A percentile compares a stretch with the other conserved stretches of the same genome.
Evolutionary conservation across 176 grass and related monocot genomes (phyloP).

Genomic region (Oryza officinalis): DNA sequence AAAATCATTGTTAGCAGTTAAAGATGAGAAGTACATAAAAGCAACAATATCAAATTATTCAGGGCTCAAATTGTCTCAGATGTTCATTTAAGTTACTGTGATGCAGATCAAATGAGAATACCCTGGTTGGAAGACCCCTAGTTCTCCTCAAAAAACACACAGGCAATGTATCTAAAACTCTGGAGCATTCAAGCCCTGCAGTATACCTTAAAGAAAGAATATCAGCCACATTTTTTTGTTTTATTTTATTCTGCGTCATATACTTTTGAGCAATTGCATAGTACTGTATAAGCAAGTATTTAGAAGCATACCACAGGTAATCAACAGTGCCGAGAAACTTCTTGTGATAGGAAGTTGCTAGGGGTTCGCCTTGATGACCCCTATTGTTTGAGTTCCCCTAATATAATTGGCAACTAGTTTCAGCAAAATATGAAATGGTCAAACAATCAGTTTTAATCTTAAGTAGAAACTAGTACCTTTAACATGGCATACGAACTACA

Average conservation of each 20-base stretch:
- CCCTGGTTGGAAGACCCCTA: constrained; percentile 75
- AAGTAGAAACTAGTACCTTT: constrained; percentile 55
- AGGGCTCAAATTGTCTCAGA: neutral
- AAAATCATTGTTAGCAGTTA: neutral
- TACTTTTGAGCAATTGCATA: no score
- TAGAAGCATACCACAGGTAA: constrained; percentile 76
- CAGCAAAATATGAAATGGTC: neutral
- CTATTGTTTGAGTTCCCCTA: constrained; percentile 79
- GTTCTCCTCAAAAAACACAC: constrained; percentile 54
- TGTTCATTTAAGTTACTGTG: neutral
- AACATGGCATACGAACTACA: constrained; percentile 74
- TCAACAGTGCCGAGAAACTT: constrained; percentile 92
- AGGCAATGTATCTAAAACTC: constrained; percentile 75
- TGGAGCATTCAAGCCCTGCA: constrained; percentile 67
- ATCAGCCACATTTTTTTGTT: neutral
- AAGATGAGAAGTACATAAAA: neutral
- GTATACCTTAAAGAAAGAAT: constrained; percentile 63
- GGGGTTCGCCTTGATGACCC: constrained; percentile 66
- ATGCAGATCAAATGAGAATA: constrained; percentile 28
- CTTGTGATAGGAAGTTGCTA: constrained; percentile 80
- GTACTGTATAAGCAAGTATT: neutral
- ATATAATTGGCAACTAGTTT: constrained; percentile 30
- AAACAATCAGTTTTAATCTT: neutral
- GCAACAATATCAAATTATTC: neutral
- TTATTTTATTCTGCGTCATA: no score